A percentile compares a stretch with the other conserved stretches of the same genome.
These are phyloP conservation scores for Cucumis cinereus DNA, from an alignment of 306 rosid genomes.

Conservation along the genomic window DNA sequence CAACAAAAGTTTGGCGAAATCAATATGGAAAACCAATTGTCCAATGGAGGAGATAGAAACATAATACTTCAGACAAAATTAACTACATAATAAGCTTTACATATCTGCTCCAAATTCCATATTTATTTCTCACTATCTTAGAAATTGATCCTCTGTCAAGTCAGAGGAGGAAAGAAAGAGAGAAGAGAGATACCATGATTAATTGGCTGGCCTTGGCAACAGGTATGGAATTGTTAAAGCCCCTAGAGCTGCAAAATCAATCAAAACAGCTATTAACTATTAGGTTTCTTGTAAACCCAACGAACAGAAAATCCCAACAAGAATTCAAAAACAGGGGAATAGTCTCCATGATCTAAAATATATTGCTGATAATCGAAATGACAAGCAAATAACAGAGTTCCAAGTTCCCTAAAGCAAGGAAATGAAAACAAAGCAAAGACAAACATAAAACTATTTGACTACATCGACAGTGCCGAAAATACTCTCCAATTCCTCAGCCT, in stretches of 20 bases:
- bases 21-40: background rate
- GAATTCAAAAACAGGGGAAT: no score
- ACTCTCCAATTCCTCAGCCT: no score
- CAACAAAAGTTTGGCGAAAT: background rate
- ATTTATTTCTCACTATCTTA: background rate
- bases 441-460: no score
- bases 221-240: background rate
- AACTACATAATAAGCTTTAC: background rate
- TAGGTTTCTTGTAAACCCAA: no score
- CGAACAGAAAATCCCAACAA: no score
- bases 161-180: background rate
- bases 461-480: no score
- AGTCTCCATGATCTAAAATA: no score
- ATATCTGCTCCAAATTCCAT: background rate
- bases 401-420: no score
- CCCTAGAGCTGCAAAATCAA: background rate
- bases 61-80: background rate
- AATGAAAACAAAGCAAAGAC: no score
- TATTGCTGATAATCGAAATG: no score
- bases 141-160: background rate
- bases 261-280: background rate
- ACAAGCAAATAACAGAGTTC: no score
- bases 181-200: background rate
- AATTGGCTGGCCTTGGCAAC: background rate
- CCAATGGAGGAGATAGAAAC: background rate